A percentile compares a stretch with the other conserved stretches of the same genome.
phyloP scores from a whole-genome alignment of 257 asterid genomes.

The Ilex asprella region DNA sequence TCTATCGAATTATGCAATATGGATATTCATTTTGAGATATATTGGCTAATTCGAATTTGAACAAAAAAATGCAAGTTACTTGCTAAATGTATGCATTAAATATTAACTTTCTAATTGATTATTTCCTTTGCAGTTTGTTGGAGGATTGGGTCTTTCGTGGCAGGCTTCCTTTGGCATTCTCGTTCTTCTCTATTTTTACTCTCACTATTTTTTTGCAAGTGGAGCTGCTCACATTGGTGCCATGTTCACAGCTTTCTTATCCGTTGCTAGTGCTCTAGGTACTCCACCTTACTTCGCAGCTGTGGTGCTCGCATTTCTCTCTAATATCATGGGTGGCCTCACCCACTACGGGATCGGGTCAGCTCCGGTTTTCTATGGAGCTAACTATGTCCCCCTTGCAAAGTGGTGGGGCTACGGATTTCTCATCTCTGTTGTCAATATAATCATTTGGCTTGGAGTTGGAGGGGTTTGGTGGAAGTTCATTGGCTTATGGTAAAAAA shows the following conservation, averaged over 20 bases:
- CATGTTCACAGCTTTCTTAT: slow-evolving; percentile 93
- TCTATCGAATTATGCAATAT: neutral
- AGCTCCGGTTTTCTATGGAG: slow-evolving; percentile 83
- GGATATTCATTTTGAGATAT: neutral
- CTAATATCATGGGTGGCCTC: slow-evolving; percentile 90
- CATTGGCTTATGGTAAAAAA: slow-evolving; percentile 72
- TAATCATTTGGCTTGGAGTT: slow-evolving; percentile 80
- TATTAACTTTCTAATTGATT: slow-evolving; percentile 3
- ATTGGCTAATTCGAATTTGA: too few relatives aligned
- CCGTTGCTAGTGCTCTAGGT: slow-evolving; percentile 87
- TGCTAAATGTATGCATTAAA: too few relatives aligned
- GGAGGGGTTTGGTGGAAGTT: slow-evolving; percentile 96
- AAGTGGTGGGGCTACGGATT: slow-evolving; percentile 97
- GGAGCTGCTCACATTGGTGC: slow-evolving; percentile 99
- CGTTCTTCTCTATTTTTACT: slow-evolving; percentile 87
- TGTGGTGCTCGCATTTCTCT: slow-evolving; percentile 64
- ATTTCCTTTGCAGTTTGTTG: slow-evolving; percentile 62
- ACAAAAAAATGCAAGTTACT: too few relatives aligned
- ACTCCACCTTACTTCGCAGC: slow-evolving; percentile 89
- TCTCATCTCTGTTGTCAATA: slow-evolving; percentile 63
- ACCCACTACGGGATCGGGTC: slow-evolving; percentile 91
- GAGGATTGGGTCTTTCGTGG: slow-evolving; percentile 96
- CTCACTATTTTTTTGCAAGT: slow-evolving; percentile 96
- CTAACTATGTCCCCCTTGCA: slow-evolving; percentile 75
- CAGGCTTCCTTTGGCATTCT: slow-evolving; percentile 91